Percentiles rank a stretch among this genome's conserved stretches.
Evolutionary conservation across 2,329 filamentous ascomycete genomes (phyloP).

Genomic region (Phaeophleospora eucalypticola): DNA sequence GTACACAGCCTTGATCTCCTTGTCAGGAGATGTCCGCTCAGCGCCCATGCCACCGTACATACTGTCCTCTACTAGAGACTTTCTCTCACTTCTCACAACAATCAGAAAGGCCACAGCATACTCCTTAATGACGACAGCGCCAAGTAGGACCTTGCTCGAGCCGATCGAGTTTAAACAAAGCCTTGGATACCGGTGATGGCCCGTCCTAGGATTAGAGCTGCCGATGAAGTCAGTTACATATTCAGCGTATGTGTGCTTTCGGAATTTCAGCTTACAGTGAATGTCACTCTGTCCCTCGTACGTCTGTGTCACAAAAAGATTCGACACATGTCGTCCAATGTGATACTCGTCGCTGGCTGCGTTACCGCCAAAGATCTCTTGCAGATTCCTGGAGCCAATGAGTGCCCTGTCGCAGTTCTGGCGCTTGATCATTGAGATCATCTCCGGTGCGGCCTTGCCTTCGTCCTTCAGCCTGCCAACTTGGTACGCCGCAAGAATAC

Average conservation of each 20-base stretch:
- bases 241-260: not conserved
- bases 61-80: not conserved
- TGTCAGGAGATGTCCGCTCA: not conserved
- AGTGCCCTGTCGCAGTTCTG: slow-evolving; percentile 95
- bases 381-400: slow-evolving; percentile 71
- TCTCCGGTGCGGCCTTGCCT: slow-evolving; percentile 83
- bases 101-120: slow-evolving; percentile 1
- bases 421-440: slow-evolving; percentile 95
- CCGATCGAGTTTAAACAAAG: slow-evolving; percentile 46
- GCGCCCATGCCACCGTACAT: not conserved
- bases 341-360: slow-evolving; percentile 97
- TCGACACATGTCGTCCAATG: slow-evolving; percentile 91
- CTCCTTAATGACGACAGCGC: slow-evolving; percentile 4
- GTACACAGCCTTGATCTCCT: not conserved
- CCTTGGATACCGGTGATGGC: slow-evolving; percentile 67
- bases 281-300: slow-evolving; percentile 99
- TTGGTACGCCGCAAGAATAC: slow-evolving; percentile 83
- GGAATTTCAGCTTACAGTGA: slow-evolving; percentile 63
- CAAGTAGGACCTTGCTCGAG: slow-evolving; percentile 1
- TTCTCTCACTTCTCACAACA: not conserved
- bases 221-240: slow-evolving; percentile 22
- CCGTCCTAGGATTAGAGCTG: slow-evolving; percentile 48
- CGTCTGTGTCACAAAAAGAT: slow-evolving; percentile 94
- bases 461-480: slow-evolving; percentile 91
- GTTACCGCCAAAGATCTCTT: slow-evolving; percentile 96